Conservation (phyloP, 2,329 filamentous ascomycete genomes). For the Trichoderma koningii region DNA sequence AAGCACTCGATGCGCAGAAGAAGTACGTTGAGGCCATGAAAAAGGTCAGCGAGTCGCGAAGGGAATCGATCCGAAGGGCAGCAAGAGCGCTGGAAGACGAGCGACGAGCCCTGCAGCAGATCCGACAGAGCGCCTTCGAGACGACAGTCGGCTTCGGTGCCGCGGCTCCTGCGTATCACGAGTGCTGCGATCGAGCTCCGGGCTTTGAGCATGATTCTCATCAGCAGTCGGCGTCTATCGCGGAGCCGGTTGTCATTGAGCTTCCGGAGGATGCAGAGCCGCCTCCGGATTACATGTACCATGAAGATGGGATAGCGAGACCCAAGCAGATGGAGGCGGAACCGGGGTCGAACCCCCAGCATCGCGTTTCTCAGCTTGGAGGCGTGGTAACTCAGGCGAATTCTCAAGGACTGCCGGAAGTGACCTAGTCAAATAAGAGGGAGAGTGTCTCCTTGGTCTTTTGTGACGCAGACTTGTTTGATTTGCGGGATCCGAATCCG, state of each 20-base stretch:
- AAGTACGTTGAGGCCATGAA: constrained; percentile 12
- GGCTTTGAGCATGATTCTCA: constrained; percentile 16
- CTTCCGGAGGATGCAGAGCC: constrained; percentile 21
- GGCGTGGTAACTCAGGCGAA: background rate
- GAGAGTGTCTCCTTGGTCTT: background rate
- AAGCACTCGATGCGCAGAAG: constrained; percentile 15
- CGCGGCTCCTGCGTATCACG: constrained; percentile 27
- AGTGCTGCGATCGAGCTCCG: constrained; percentile 24
- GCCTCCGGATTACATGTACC: constrained; percentile 14
- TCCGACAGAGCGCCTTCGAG: constrained; percentile 28
- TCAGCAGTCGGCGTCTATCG: constrained; percentile 3
- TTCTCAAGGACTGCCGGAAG: background rate
- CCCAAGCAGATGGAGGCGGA: background rate
- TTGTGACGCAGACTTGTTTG: background rate
- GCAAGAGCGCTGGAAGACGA: constrained; percentile 24
- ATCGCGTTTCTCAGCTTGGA: background rate
- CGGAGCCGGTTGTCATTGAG: constrained; percentile 11
- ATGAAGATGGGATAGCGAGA: background rate
- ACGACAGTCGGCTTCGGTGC: constrained; percentile 25
- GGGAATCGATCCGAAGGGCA: constrained; percentile 10
- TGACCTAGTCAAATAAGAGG: background rate
- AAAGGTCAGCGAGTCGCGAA: constrained; percentile 13
- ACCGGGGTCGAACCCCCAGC: background rate
- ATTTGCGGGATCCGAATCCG: too few species aligned
- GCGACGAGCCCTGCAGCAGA: constrained; percentile 19